Percentiles rank a stretch among this genome's conserved stretches.
phyloP scores from a whole-genome alignment of 306 rosid species.

The Quercus variabilis region DNA sequence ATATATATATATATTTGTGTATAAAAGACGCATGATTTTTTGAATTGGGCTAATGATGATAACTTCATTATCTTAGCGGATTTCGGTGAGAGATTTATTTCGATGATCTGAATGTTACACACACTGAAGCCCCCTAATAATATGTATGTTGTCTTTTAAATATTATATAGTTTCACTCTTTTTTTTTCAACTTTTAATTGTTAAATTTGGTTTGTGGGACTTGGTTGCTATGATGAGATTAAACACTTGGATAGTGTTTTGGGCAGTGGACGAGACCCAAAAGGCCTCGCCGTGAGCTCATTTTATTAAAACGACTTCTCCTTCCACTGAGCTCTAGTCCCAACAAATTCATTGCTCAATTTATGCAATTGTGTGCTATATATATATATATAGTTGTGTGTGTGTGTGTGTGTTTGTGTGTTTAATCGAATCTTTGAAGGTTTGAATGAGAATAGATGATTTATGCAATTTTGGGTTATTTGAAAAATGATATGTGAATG shows the following conservation, averaged over 20 bases:
- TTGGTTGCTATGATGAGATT: constrained; percentile 63
- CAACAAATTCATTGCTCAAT: background rate
- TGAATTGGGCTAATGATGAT: constrained; percentile 67
- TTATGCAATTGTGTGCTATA: too few relatives aligned
- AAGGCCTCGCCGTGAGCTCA: constrained; percentile 77
- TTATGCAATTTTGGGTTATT: background rate
- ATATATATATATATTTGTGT: background rate
- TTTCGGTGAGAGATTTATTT: constrained; percentile 73
- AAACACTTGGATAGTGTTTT: constrained; percentile 67
- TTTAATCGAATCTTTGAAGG: too few relatives aligned
- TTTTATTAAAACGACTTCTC: constrained; percentile 79
- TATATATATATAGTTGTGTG: too few relatives aligned
- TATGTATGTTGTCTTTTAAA: too few relatives aligned
- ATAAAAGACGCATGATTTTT: background rate
- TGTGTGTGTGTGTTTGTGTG: too few relatives aligned
- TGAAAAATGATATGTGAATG: too few relatives aligned
- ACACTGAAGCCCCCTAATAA: constrained; percentile 63
- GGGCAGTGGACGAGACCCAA: constrained; percentile 70
- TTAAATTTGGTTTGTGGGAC: background rate
- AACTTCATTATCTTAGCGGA: constrained; percentile 79
- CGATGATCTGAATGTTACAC: constrained; percentile 97
- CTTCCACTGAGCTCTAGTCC: constrained; percentile 85
- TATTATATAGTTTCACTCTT: background rate
- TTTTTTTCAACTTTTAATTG: too few relatives aligned
- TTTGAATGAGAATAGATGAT: too few relatives aligned